Percentiles rank a stretch among this genome's conserved stretches.
Conservation (phyloP, 2,329 filamentous ascomycete species). For the Mariannaea elegans region DNA sequence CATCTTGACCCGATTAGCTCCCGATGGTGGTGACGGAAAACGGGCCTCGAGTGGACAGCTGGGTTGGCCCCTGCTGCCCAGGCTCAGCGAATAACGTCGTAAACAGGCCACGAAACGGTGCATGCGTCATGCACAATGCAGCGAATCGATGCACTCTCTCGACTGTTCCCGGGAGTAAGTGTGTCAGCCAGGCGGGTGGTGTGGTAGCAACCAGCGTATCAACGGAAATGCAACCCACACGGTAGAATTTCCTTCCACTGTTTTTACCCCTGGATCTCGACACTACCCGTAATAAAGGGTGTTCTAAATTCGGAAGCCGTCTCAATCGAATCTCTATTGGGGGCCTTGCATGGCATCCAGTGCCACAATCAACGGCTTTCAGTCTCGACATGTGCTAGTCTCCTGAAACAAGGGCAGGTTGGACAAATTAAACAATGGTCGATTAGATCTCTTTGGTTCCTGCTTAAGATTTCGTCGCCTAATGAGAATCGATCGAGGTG, state of each 20-base stretch:
- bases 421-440: constrained; percentile 8
- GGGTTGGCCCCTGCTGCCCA: too few species aligned
- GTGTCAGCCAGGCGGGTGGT: background rate
- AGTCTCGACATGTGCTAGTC: background rate
- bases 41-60: background rate
- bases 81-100: background rate
- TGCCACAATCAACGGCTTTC: background rate
- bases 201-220: constrained; percentile 8
- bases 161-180: background rate
- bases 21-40: background rate
- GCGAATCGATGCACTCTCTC: background rate
- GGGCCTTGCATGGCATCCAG: background rate
- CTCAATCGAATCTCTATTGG: background rate
- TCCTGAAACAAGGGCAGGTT: background rate
- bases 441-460: background rate
- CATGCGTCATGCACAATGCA: constrained; percentile 14
- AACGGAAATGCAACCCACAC: constrained; percentile 4
- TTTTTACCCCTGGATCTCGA: constrained; percentile 7
- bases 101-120: constrained; percentile 1
- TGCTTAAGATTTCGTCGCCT: background rate
- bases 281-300: background rate
- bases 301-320: background rate
- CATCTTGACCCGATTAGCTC: background rate
- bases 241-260: background rate
- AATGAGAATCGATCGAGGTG: background rate